Conservation (phyloP, 176 grass and related monocot genomes). For the Coix lacrymajobi region DNA sequence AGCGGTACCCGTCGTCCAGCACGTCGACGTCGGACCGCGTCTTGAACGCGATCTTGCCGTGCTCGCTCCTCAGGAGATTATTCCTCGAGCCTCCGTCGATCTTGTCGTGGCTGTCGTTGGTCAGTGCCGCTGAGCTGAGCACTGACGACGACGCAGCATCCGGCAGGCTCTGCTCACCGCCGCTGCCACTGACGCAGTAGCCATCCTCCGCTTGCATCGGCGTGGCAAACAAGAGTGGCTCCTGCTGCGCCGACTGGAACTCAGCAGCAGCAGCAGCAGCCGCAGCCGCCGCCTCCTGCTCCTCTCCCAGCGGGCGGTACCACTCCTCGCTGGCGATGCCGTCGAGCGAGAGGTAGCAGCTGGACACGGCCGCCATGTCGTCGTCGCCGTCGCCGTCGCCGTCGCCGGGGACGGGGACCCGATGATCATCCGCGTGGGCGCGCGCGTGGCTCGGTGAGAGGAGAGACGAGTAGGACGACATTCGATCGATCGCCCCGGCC, state of each 20-base stretch:
- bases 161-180: background rate
- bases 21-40: conserved; percentile 53
- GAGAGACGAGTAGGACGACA: conserved; percentile 26
- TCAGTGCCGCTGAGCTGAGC: background rate
- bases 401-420: background rate
- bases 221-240: background rate
- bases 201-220: background rate
- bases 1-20: conserved; percentile 74
- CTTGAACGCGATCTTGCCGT: conserved; percentile 60
- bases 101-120: background rate
- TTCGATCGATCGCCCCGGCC: background rate
- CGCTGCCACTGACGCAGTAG: background rate
- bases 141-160: background rate
- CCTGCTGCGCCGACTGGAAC: background rate
- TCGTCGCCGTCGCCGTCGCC: background rate
- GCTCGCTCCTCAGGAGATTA: background rate
- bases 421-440: background rate
- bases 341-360: conserved; percentile 38
- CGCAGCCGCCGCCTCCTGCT: background rate
- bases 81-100: background rate
- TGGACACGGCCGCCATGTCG: background rate
- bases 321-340: background rate
- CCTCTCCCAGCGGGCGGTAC: background rate
- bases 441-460: background rate
- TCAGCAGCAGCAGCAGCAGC: background rate